phyloP scores from a whole-genome alignment of 202 grass and related monocot species.

The Dendrocalamus latiflorus region DNA sequence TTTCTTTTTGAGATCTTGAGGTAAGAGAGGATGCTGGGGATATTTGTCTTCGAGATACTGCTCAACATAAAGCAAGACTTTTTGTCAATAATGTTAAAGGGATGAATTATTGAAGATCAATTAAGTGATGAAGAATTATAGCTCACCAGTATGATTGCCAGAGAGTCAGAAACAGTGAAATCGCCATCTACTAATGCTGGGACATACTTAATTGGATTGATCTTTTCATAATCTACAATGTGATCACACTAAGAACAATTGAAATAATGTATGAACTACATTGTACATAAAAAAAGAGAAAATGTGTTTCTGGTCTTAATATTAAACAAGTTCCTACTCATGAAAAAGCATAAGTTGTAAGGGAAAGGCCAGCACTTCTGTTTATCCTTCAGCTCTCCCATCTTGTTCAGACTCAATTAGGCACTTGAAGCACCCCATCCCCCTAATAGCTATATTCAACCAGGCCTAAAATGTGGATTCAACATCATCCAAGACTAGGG shows the following conservation, averaged over 20 bases:
- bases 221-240: conserved; percentile 67
- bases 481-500: too few species aligned
- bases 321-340: neutral
- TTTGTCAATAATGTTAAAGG: neutral
- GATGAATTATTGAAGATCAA: neutral
- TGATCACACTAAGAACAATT: neutral
- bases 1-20: conserved; percentile 66
- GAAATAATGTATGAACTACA: neutral
- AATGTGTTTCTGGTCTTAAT: neutral
- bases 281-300: neutral
- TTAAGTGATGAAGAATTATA: neutral
- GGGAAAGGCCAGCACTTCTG: neutral
- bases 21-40: conserved; percentile 63
- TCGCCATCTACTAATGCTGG: conserved; percentile 68
- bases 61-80: conserved; percentile 6
- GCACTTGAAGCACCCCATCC: too few species aligned
- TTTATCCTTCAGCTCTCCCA: too few species aligned
- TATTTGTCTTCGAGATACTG: conserved; percentile 94
- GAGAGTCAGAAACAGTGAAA: conserved; percentile 56
- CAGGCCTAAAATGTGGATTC: too few species aligned
- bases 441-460: too few species aligned
- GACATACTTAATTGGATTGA: conserved; percentile 81
- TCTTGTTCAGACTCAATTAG: too few species aligned
- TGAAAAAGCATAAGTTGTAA: neutral
- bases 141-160: conserved; percentile 63